Evolutionary conservation across 2,329 filamentous ascomycete genomes (phyloP).

Genomic region (Scedosporium aurantiacum): DNA sequence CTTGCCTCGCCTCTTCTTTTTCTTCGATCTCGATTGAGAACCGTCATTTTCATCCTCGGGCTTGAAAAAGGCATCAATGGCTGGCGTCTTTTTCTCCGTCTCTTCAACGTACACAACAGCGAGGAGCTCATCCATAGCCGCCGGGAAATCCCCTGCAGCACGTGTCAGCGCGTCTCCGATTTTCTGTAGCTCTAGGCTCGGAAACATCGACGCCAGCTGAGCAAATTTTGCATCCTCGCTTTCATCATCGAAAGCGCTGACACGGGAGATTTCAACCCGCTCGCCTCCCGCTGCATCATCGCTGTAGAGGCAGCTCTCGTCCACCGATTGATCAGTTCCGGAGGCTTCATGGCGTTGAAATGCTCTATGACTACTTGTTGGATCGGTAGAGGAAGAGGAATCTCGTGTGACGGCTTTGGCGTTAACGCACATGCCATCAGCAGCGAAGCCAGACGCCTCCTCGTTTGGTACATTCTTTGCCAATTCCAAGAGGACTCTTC

Average conservation of each 20-base stretch:
- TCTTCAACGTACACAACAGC: slow-evolving; percentile 70
- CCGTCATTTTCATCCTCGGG: slow-evolving; percentile 31
- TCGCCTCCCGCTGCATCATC: too few species aligned
- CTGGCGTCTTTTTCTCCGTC: slow-evolving; percentile 42
- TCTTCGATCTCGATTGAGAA: slow-evolving; percentile 12
- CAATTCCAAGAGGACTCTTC: slow-evolving; percentile 51
- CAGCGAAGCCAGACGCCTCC: slow-evolving; percentile 67
- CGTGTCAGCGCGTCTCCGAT: slow-evolving; percentile 58
- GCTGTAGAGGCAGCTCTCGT: too few species aligned
- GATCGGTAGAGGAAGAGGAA: slow-evolving; percentile 2
- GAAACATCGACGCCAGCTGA: slow-evolving; percentile 61
- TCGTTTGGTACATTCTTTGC: slow-evolving; percentile 53
- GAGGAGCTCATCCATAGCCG: slow-evolving; percentile 68
- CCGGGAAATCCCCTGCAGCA: slow-evolving; percentile 53
- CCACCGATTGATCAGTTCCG: too few species aligned
- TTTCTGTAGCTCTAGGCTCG: slow-evolving; percentile 53
- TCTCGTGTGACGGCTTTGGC: slow-evolving; percentile 9
- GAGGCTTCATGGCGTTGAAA: too few species aligned
- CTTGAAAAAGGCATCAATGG: slow-evolving; percentile 71
- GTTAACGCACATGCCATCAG: slow-evolving; percentile 41
- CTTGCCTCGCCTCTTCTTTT: slow-evolving; percentile 27
- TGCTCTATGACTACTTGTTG: slow-evolving; percentile 4
- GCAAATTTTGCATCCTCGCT: slow-evolving; percentile 47
- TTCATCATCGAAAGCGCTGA: too few species aligned
- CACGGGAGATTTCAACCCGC: too few species aligned